Conservation (phyloP, 176 grass and related monocot genomes). For the Carex myosuroides region DNA sequence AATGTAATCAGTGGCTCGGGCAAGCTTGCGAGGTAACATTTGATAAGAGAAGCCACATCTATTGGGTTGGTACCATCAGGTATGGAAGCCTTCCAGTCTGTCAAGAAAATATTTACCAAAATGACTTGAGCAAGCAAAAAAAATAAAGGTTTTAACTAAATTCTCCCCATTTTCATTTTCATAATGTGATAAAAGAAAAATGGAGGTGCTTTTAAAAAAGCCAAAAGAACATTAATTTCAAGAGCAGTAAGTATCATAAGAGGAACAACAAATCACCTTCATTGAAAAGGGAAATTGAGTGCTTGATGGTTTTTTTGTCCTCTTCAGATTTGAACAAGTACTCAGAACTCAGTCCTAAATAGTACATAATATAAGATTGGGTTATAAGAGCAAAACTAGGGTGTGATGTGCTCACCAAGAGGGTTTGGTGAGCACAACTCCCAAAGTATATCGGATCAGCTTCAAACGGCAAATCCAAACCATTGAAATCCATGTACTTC, state of each 20-base stretch:
- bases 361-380: neutral
- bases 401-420: no score
- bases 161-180: neutral
- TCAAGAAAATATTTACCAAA: constrained; percentile 12
- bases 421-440: no score
- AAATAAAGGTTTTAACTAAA: neutral
- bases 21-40: constrained; percentile 91
- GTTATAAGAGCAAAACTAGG: no score
- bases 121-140: neutral
- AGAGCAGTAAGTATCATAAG: constrained; percentile 16
- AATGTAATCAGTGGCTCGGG: constrained; percentile 84
- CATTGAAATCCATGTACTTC: no score
- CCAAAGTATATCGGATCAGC: no score
- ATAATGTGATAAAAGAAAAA: neutral
- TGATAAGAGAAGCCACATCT: constrained; percentile 73
- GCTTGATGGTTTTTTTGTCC: constrained; percentile 62
- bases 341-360: constrained; percentile 69
- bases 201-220: neutral
- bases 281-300: constrained; percentile 88
- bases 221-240: constrained; percentile 7
- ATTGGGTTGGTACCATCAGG: constrained; percentile 59
- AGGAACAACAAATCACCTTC: constrained; percentile 39
- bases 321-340: constrained; percentile 92
- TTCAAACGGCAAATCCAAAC: no score
- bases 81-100: constrained; percentile 72